Evolutionary conservation across 495 filamentous ascomycete genomes (phyloP).

Genomic region (Beverwykella pulmonaria): DNA sequence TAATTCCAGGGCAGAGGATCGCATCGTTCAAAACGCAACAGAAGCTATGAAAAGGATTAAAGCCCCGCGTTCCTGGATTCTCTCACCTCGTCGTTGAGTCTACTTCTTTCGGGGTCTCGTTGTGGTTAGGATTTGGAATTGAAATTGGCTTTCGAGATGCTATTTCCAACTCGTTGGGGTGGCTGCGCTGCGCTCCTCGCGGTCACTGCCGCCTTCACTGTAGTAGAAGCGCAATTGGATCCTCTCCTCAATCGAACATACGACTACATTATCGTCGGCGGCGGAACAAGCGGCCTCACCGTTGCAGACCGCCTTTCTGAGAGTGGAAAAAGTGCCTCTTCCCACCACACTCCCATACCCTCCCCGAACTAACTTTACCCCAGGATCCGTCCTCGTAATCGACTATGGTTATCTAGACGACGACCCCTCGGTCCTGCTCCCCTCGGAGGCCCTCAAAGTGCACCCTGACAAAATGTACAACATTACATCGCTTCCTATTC

Average conservation of each 20-base stretch:
- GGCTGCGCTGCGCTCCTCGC: no score
- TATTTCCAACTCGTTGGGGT: no score
- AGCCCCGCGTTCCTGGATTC: no score
- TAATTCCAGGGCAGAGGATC: no score
- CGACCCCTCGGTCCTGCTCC: neutral
- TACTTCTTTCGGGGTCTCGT: no score
- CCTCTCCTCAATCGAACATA: neutral
- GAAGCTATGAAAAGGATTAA: no score
- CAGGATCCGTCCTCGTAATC: slow-evolving; percentile 30
- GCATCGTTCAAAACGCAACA: no score
- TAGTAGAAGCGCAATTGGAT: no score
- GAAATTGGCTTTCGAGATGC: no score
- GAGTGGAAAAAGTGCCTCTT: slow-evolving; percentile 7
- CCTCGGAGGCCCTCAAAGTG: neutral
- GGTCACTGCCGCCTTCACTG: no score
- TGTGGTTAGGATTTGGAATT: no score
- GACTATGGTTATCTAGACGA: slow-evolving; percentile 20
- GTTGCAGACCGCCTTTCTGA: slow-evolving; percentile 33
- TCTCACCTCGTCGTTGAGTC: no score
- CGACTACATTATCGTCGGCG: slow-evolving; percentile 36
- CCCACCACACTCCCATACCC: neutral
- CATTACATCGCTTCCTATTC: neutral
- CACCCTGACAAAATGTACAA: neutral
- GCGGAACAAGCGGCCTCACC: slow-evolving; percentile 35
- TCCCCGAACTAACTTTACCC: neutral